Evolutionary conservation across 768 basidiomycete species (phyloP).

Genomic region (Cyathus striatus): DNA sequence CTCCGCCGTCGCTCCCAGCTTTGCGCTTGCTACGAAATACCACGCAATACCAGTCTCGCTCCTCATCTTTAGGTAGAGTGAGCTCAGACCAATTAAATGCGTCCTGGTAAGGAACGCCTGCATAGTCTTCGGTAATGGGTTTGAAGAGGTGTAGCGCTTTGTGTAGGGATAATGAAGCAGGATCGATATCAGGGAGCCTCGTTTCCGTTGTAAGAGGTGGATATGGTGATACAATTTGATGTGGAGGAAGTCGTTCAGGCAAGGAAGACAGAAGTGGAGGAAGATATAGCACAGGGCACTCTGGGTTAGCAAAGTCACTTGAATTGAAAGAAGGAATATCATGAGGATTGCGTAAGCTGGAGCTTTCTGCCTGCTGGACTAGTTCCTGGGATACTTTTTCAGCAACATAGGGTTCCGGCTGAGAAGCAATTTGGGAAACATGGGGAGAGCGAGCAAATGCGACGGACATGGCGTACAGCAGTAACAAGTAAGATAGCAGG

Average conservation of each 20-base stretch:
- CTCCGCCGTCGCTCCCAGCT: constrained; percentile 59
- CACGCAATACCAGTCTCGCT: constrained; percentile 90
- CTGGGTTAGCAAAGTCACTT: constrained; percentile 25
- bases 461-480: constrained; percentile 14
- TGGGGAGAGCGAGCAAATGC: constrained; percentile 28
- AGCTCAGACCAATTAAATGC: constrained; percentile 90
- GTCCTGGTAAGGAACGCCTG: constrained; percentile 53
- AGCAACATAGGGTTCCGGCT: too few relatives aligned
- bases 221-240: constrained; percentile 18
- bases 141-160: constrained; percentile 77
- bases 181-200: constrained; percentile 81
- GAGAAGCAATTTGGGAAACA: constrained; percentile 11
- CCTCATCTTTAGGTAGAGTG: constrained; percentile 59
- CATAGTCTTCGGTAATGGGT: constrained; percentile 58
- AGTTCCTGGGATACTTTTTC: too few relatives aligned
- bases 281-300: constrained; percentile 64
- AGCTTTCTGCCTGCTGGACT: constrained; percentile 2
- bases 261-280: constrained; percentile 82
- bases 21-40: constrained; percentile 81
- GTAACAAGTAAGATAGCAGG: background rate
- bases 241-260: constrained; percentile 35
- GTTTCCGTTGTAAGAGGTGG: constrained; percentile 61
- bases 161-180: constrained; percentile 79
- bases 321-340: constrained; percentile 45
- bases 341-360: constrained; percentile 44